Evolutionary conservation across 176 grass and related monocot species (phyloP), one percentile per base, ranked within the genome.

Genomic region (Oryza punctata): DNA sequence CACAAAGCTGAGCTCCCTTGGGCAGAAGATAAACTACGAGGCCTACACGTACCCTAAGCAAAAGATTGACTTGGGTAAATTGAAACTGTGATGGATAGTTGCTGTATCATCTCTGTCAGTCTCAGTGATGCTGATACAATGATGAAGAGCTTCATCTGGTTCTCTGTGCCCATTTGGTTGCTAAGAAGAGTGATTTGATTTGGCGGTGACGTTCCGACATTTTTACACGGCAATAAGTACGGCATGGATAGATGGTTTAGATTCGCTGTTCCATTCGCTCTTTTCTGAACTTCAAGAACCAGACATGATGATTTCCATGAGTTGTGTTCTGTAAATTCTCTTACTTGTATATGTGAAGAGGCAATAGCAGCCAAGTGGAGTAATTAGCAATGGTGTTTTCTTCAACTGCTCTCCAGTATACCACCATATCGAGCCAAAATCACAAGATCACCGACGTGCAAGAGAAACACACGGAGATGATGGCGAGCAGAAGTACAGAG

Each of bases 11-110:
- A 90, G 96, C 77, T 75, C 89, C 63, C 85, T 99, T 21, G 93
- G 96, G 2, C 96, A 96, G 81, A 81, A 83, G 75, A 99, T 99
- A 90, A 88, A 99, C 78, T 99, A 99, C 64, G 96, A 99, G 77
- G 96, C 91, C 6, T 99, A 99, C 67, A 87, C 96, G 25, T 99
- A 96, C 67, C 96, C 96, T 10, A 85, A 87, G 80, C 82, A 89
- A 78, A 99, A 91, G 93, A 85, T 99, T 32, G 90, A 99, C 84
- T 59, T 96, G 54, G 84, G 91, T 12, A 99, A 92, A 68, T 40
- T 99, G 83, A 99, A 99, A 85, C 82, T 99, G 65, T 96, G 80
- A 87, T 67, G 30, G 28, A 41, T 75, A 46, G 32, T 83, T 73
- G 16, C 60, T 59, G 3, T n/a, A 33, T 68, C 45, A 63, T 73